Conservation (phyloP, 2,329 filamentous ascomycete species). For the Fusarium equiseti region DNA sequence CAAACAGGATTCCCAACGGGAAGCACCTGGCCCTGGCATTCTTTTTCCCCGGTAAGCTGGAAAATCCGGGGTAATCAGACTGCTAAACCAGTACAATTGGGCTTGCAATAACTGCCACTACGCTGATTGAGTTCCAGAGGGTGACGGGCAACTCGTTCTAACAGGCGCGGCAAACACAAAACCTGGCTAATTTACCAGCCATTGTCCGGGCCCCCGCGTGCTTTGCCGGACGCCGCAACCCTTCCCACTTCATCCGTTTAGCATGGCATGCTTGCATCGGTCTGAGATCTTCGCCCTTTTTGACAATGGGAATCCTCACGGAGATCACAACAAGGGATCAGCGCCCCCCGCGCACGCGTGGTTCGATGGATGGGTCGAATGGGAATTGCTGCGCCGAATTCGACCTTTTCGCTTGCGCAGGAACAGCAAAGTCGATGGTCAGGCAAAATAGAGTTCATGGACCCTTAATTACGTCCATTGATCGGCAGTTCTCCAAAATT, state of each 20-base stretch:
- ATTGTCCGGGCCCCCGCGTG: slow-evolving; percentile 35
- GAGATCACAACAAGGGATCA: slow-evolving; percentile 32
- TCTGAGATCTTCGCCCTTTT: slow-evolving; percentile 34
- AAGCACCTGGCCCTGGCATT: slow-evolving; percentile 42
- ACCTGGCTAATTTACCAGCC: slow-evolving; percentile 33
- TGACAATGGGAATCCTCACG: slow-evolving; percentile 24
- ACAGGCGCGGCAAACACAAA: slow-evolving; percentile 46
- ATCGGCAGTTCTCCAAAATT: slow-evolving; percentile 21
- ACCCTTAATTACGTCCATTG: slow-evolving; percentile 25
- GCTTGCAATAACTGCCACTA: slow-evolving; percentile 23
- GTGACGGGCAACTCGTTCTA: slow-evolving; percentile 39
- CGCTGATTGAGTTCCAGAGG: slow-evolving; percentile 35
- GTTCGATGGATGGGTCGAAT: slow-evolving; percentile 1
- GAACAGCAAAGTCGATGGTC: slow-evolving; percentile 27
- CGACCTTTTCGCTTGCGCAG: slow-evolving; percentile 38
- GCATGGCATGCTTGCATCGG: slow-evolving; percentile 23
- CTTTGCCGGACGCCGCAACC: slow-evolving; percentile 37
- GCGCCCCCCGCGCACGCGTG: slow-evolving; percentile 18
- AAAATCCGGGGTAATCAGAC: slow-evolving; percentile 44
- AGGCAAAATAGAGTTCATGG: slow-evolving; percentile 27
- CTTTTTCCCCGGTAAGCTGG: slow-evolving; percentile 36
- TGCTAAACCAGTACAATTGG: slow-evolving; percentile 32
- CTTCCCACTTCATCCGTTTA: slow-evolving; percentile 30
- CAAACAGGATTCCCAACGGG: slow-evolving; percentile 25
- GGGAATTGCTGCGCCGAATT: slow-evolving; percentile 24